phyloP scores from a whole-genome alignment of 495 filamentous ascomycete genomes.

The Neurospora terricola region DNA sequence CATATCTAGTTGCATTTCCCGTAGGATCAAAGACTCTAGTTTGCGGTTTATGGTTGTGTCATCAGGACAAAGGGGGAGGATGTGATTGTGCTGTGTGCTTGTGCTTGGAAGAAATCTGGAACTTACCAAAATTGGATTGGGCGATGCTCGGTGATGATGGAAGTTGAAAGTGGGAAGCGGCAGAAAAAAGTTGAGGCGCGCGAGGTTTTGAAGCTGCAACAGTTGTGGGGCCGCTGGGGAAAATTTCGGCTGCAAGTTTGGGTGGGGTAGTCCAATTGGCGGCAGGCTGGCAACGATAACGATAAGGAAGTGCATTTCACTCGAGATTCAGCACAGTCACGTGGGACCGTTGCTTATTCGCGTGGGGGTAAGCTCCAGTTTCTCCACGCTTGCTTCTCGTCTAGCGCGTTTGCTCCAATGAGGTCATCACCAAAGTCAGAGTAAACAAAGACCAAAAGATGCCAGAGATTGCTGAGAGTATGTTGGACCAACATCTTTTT shows the following conservation, averaged over 20 bases:
- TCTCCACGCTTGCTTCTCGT: background rate
- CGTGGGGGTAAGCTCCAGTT: conserved; percentile 1
- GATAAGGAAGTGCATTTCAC: background rate
- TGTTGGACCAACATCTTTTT: conserved; percentile 2
- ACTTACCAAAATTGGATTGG: conserved; percentile 19
- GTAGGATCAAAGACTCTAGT: conserved; percentile 99
- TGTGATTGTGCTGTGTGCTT: conserved; percentile 1
- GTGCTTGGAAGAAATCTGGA: background rate
- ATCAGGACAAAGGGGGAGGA: conserved; percentile 31
- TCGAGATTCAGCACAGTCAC: conserved; percentile 8
- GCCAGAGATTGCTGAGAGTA: conserved; percentile 74
- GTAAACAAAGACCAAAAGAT: conserved; percentile 30
- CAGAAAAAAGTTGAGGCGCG: conserved; percentile 13
- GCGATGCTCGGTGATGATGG: conserved; percentile 7
- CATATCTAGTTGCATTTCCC: conserved; percentile 88
- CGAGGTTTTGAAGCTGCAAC: conserved; percentile 23
- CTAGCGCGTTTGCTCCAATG: background rate
- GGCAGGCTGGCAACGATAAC: background rate
- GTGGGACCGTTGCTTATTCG: conserved; percentile 15
- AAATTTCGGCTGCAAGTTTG: conserved; percentile 5
- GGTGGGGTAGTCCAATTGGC: background rate
- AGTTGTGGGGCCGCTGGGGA: conserved; percentile 19
- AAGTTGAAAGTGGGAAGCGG: conserved; percentile 8
- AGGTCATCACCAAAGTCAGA: background rate
- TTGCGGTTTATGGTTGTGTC: conserved; percentile 76